Percentiles rank a stretch among this genome's conserved stretches.
Conservation (phyloP, 306 rosid species). For the Ammopiptanthus mongolicus region DNA sequence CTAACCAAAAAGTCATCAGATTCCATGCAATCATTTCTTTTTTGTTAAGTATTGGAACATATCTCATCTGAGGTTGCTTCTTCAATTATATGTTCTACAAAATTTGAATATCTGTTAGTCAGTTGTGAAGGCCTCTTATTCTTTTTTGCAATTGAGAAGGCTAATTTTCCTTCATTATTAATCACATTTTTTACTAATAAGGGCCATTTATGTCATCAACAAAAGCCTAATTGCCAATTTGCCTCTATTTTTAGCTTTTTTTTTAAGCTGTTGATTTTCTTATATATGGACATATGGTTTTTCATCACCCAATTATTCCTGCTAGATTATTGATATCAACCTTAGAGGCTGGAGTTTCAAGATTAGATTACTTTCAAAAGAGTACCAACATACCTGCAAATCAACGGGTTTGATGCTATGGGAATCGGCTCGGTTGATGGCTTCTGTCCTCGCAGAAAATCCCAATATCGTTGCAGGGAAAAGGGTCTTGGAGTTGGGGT, state of each 20-base stretch:
- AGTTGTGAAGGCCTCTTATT: not conserved
- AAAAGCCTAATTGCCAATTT: not conserved
- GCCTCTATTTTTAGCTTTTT: not conserved
- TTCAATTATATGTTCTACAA: not conserved
- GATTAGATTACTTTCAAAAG: constrained; percentile 63
- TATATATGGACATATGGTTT: not conserved
- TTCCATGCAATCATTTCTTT: not conserved
- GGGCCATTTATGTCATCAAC: not conserved
- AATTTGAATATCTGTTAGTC: not conserved
- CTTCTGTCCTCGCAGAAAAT: constrained; percentile 68
- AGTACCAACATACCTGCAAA: constrained; percentile 85
- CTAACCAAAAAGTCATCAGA: not conserved
- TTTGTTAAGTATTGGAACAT: not conserved
- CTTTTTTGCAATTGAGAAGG: not conserved
- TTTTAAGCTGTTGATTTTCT: not conserved
- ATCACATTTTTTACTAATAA: not conserved
- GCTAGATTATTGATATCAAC: constrained; percentile 50
- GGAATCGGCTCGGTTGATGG: constrained; percentile 94
- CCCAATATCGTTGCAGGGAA: constrained; percentile 64
- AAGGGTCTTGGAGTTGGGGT: constrained; percentile 82
- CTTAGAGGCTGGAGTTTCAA: constrained; percentile 54
- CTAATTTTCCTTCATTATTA: not conserved
- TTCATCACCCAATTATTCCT: not conserved
- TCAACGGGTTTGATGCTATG: constrained; percentile 92
- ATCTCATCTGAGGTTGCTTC: not conserved